phyloP scores from a whole-genome alignment of 768 basidiomycete species.

The Filobasidium wieringae region DNA sequence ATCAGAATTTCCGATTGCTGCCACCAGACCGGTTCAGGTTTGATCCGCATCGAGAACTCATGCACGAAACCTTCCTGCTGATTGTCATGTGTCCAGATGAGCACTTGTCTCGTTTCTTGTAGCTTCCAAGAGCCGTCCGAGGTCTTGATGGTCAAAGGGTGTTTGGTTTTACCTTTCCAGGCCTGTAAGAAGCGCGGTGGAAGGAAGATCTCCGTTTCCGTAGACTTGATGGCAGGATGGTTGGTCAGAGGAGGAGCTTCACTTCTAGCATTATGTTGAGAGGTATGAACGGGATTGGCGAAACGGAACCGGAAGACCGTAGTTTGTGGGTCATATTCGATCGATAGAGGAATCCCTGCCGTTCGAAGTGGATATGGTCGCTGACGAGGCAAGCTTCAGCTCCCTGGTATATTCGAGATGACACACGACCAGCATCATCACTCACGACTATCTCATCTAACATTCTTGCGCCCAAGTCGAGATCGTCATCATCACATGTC shows the following conservation, averaged over 20 bases:
- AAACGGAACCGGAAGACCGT: slow-evolving; percentile 13
- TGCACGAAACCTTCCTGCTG: neutral
- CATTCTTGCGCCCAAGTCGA: slow-evolving; percentile 74
- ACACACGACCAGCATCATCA: neutral
- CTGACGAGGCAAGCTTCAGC: slow-evolving; percentile 15
- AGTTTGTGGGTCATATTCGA: slow-evolving; percentile 49
- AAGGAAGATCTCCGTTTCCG: slow-evolving; percentile 4
- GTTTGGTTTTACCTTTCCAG: neutral
- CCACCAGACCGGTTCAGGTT: too few relatives aligned
- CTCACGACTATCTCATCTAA: slow-evolving; percentile 57
- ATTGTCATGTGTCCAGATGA: neutral
- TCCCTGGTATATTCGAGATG: neutral
- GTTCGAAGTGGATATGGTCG: slow-evolving; percentile 86
- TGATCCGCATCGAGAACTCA: neutral
- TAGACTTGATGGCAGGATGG: slow-evolving; percentile 4
- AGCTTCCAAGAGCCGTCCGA: neutral
- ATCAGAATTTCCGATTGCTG: too few relatives aligned
- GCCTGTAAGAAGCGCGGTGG: slow-evolving; percentile 3
- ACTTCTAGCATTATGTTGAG: neutral
- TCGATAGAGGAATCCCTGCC: slow-evolving; percentile 64
- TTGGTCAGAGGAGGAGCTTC: neutral
- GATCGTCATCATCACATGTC: slow-evolving; percentile 45
- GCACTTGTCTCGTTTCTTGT: neutral
- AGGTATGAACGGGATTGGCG: neutral
- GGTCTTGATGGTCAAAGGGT: neutral